phyloP scores from a whole-genome alignment of 2,329 filamentous ascomycete genomes.

The Pezicula carpinea region DNA sequence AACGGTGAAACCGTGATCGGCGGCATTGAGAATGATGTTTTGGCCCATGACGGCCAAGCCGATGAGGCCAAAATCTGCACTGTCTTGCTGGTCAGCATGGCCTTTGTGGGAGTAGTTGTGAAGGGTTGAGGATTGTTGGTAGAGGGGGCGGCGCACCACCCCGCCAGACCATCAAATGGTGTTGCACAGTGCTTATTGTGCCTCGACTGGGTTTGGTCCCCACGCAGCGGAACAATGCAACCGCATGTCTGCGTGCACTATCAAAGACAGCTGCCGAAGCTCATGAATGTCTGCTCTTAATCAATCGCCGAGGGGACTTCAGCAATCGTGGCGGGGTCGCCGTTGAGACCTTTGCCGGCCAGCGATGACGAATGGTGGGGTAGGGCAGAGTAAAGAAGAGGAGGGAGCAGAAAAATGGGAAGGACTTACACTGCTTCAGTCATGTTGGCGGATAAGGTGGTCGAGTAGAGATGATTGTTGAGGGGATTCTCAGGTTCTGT shows the following conservation, averaged over 20 bases:
- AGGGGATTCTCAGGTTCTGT: not conserved
- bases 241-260: no score
- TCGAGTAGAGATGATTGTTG: not conserved
- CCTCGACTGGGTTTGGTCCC: not conserved
- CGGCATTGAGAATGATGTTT: constrained; percentile 87
- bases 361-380: constrained; percentile 26
- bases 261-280: no score
- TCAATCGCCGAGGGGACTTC: not conserved
- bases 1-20: constrained; percentile 91
- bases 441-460: constrained; percentile 19
- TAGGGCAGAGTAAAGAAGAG: constrained; percentile 25
- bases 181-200: not conserved
- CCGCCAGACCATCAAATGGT: not conserved
- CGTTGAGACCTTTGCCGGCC: constrained; percentile 8
- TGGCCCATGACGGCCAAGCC: constrained; percentile 88
- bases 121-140: constrained; percentile 28
- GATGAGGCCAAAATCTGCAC: constrained; percentile 79
- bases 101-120: constrained; percentile 13
- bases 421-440: constrained; percentile 55
- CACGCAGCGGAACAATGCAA: no score
- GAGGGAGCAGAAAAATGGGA: constrained; percentile 20
- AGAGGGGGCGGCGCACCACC: not conserved
- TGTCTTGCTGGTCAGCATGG: constrained; percentile 26
- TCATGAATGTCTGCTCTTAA: no score
- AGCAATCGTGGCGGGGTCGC: constrained; percentile 11